These are phyloP conservation scores for Cutaneotrichosporon daszewskae DNA, from an alignment of 1,284 basidiomycete genomes.

Conservation along the genomic window DNA sequence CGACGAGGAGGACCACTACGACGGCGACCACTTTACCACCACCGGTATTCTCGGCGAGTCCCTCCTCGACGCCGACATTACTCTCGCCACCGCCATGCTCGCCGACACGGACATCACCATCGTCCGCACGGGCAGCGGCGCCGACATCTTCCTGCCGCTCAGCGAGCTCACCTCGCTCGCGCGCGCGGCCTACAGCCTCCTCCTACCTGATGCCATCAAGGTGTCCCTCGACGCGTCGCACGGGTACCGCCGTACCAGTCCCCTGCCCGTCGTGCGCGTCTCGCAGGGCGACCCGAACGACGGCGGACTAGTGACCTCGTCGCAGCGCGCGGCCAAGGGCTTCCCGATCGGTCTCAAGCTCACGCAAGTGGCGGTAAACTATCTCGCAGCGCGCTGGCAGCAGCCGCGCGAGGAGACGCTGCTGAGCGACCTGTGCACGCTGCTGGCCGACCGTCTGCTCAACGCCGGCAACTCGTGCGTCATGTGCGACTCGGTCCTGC, in stretches of 20 bases:
- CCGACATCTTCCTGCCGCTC: too few relatives aligned
- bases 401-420: constrained; percentile 1
- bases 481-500: constrained; percentile 5
- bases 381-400: constrained; percentile 1
- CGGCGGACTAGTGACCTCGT: constrained; percentile 2
- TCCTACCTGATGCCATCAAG: too few relatives aligned
- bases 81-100: too few relatives aligned
- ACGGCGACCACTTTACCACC: too few relatives aligned
- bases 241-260: constrained; percentile 6
- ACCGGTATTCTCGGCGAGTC: too few relatives aligned
- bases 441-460: constrained; percentile 1
- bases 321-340: background rate
- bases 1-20: too few relatives aligned
- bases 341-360: constrained; percentile 9
- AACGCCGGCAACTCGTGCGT: constrained; percentile 10
- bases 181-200: too few relatives aligned
- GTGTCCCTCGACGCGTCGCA: background rate
- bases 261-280: background rate
- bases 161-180: too few relatives aligned
- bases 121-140: too few relatives aligned
- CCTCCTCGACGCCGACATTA: too few relatives aligned
- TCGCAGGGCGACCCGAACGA: constrained; percentile 1
- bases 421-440: constrained; percentile 2
- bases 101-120: too few relatives aligned
- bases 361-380: background rate